Conservation (phyloP, 2,329 filamentous ascomycete species). For the Alternaria ventricosa region DNA sequence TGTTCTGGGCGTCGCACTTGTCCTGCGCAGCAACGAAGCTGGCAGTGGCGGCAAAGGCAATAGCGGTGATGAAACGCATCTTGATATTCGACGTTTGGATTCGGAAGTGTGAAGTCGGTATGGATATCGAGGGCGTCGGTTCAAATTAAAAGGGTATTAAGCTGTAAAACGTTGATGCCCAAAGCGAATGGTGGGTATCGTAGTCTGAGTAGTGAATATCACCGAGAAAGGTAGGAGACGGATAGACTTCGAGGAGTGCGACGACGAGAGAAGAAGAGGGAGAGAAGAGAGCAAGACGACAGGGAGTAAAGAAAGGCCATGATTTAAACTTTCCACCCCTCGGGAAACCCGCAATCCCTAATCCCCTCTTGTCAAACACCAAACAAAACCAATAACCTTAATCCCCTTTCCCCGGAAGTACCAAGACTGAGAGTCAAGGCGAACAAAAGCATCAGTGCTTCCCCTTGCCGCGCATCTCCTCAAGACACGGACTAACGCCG, state of each 20-base stretch:
- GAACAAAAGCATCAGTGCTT: background rate
- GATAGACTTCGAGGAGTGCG: background rate
- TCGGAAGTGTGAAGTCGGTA: background rate
- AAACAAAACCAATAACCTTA: conserved; percentile 2
- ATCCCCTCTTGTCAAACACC: conserved; percentile 1
- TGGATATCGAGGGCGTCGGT: background rate
- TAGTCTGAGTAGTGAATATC: background rate
- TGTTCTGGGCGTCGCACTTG: conserved; percentile 51
- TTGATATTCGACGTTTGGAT: conserved; percentile 5
- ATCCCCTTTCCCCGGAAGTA: conserved; percentile 1
- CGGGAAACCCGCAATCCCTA: background rate
- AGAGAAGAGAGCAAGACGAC: background rate
- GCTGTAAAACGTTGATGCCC: background rate
- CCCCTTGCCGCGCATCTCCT: background rate
- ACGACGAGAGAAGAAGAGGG: background rate
- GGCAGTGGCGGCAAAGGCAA: conserved; percentile 36
- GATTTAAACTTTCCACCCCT: background rate
- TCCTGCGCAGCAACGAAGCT: conserved; percentile 51
- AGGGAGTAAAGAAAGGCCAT: background rate
- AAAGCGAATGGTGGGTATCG: background rate
- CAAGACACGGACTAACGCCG: background rate
- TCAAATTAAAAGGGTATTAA: background rate
- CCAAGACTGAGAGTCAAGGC: conserved; percentile 1
- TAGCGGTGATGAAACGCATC: conserved; percentile 43
- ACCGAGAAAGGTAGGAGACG: conserved; percentile 1